Percentiles rank a stretch among this genome's conserved stretches.
These are phyloP conservation scores for Eimeria sp. DNA, from an alignment of 169 alveolate genomes.

Conservation along the genomic window DNA sequence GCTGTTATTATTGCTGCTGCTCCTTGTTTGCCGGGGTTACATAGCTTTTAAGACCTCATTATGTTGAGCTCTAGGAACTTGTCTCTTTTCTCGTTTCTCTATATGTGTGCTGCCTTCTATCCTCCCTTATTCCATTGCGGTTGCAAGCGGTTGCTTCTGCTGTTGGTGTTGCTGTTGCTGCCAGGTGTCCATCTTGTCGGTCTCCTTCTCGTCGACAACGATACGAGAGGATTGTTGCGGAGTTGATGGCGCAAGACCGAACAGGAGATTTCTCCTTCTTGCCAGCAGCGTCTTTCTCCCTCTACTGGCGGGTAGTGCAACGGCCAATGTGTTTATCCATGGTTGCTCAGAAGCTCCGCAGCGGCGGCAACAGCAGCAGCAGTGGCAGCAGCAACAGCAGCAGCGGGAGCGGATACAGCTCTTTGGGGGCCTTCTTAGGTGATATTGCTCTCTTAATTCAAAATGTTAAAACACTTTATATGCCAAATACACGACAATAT, in stretches of 20 bases:
- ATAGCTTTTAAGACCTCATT: too few species aligned
- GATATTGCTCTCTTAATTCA: conserved; percentile 33
- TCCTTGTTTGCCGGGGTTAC: too few species aligned
- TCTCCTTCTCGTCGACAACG: conserved; percentile 84
- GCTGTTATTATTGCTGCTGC: background rate
- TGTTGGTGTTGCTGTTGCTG: background rate
- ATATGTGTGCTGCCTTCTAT: too few species aligned
- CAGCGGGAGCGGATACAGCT: background rate
- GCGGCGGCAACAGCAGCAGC: background rate
- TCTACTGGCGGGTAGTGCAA: conserved; percentile 90
- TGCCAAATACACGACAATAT: conserved; percentile 73
- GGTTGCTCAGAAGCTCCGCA: conserved; percentile 84
- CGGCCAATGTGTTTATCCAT: conserved; percentile 89
- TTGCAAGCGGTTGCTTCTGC: background rate
- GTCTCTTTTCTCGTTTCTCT: too few species aligned
- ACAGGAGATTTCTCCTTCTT: conserved; percentile 88
- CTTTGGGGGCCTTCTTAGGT: conserved; percentile 1
- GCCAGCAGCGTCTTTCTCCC: conserved; percentile 86
- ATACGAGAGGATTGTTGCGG: conserved; percentile 86
- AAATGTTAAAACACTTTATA: conserved; percentile 33
- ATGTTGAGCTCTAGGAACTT: too few species aligned
- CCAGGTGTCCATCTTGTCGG: conserved; percentile 89
- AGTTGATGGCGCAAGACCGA: conserved; percentile 87
- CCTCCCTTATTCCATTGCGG: background rate
- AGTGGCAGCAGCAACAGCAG: conserved; percentile 14